Evolutionary conservation across 2,329 filamentous ascomycete species (phyloP).

Genomic region (Colletotrichum kahawae): DNA sequence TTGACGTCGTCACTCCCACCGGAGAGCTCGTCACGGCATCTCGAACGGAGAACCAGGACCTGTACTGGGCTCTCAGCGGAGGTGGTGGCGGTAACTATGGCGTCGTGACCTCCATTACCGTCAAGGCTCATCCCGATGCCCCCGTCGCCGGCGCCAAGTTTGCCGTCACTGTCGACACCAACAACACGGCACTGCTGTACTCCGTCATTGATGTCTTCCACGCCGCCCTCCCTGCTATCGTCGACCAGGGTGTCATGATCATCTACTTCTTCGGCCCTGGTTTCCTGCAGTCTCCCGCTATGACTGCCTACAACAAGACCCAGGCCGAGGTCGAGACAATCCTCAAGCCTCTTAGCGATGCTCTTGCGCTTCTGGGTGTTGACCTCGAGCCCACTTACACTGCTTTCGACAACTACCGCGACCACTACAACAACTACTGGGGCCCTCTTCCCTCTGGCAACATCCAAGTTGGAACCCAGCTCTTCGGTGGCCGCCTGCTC

Average conservation of each 20-base stretch:
- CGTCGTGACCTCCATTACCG: constrained; percentile 60
- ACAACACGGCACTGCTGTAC: constrained; percentile 38
- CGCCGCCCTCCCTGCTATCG: constrained; percentile 13
- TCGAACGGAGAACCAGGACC: constrained; percentile 56
- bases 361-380: constrained; percentile 26
- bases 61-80: constrained; percentile 70
- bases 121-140: constrained; percentile 51
- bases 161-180: constrained; percentile 46
- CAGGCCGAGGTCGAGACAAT: constrained; percentile 40
- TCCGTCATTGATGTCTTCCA: constrained; percentile 29
- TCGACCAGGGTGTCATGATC: constrained; percentile 18
- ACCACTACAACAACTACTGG: constrained; percentile 25
- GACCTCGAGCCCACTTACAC: constrained; percentile 32
- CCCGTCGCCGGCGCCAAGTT: constrained; percentile 32
- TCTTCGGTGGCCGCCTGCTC: constrained; percentile 37
- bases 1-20: constrained; percentile 58
- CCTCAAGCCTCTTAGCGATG: constrained; percentile 44
- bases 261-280: constrained; percentile 39
- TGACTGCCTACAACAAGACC: constrained; percentile 51
- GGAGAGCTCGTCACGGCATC: constrained; percentile 57
- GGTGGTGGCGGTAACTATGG: constrained; percentile 48
- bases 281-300: constrained; percentile 11
- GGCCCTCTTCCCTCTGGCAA: constrained; percentile 29
- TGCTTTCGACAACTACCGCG: constrained; percentile 31
- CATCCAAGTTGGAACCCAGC: constrained; percentile 28